phyloP scores from a whole-genome alignment of 2,329 filamentous ascomycete genomes.

The Ophiostoma angusticollis region DNA sequence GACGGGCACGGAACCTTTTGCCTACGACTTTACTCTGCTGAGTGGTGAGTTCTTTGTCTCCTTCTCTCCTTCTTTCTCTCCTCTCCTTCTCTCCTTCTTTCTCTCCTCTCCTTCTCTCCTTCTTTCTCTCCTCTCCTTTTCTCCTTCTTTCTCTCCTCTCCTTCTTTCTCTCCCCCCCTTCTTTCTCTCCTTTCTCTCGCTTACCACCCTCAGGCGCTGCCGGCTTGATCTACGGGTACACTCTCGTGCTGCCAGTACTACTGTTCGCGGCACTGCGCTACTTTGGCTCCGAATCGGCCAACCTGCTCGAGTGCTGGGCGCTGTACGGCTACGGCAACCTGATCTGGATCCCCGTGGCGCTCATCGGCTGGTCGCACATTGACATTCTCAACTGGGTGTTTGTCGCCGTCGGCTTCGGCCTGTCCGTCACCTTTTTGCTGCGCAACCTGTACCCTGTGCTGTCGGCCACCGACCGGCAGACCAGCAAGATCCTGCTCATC shows the following conservation, averaged over 20 bases:
- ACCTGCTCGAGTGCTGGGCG: constrained; percentile 88
- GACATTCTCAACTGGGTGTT: constrained; percentile 87
- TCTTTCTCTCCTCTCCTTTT: constrained; percentile 8
- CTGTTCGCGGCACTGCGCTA: constrained; percentile 85
- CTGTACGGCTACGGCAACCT: constrained; percentile 94
- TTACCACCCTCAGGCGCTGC: constrained; percentile 49
- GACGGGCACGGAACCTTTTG: constrained; percentile 58
- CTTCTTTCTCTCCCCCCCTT: neutral
- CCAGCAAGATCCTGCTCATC: constrained; percentile 75
- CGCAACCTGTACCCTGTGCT: constrained; percentile 85
- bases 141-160: constrained; percentile 6
- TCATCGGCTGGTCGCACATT: constrained; percentile 81
- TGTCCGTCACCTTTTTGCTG: constrained; percentile 73
- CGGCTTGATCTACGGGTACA: constrained; percentile 92
- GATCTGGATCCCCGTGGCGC: constrained; percentile 89
- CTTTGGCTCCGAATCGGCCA: constrained; percentile 88
- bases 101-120: neutral
- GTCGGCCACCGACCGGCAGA: constrained; percentile 83
- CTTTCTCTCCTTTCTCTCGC: constrained; percentile 9
- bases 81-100: too few species aligned
- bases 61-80: constrained; percentile 1
- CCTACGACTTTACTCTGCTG: constrained; percentile 81
- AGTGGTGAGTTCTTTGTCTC: constrained; percentile 45
- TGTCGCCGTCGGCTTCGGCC: constrained; percentile 70
- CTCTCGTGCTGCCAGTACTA: constrained; percentile 67